Base-by-base conservation (phyloP, 106 monocot genomes). In the Allium sativum region DNA sequence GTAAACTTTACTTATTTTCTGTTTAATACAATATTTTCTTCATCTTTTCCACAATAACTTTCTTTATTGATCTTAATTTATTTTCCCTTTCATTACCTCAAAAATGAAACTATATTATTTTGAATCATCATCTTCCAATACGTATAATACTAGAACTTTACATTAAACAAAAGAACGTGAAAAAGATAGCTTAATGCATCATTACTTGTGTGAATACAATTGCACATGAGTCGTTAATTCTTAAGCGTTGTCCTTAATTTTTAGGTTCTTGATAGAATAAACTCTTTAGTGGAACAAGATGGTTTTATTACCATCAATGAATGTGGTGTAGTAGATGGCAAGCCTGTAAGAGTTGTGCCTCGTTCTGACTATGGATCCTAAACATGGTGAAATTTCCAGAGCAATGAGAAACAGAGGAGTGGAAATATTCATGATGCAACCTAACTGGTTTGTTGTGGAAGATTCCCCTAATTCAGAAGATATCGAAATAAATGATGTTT, bases 321-420 rank as follows among this genome's bases (percentile, higher is more conserved):
- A 70, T 80, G 91, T 76, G 98, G 98, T 10, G 77, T 92, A 58
- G 76, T 88, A 70, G 82, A 98, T 70, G 92, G 88, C 52, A 85
- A 79, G 43, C 85, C 91, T 61, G 44, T 98, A 18, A 50, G 81
- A 65, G 69, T 92, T 52, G 58, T 67, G 17, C 74, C 88, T 3
- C 98, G 92, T 69, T 70, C 76, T 98, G 15, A 85, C 98, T 59
- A 71, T 92, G 54, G 84, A 98, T 70, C 80, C 98, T 6, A 91
- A 64, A 55, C 76, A 80, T 81, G 98, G 98, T 52, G 98, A 98
- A 73, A 68, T 98, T 44, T 98, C 98, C 44, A 72, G 98, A 71
- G 98, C 98, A 58, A 92, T 98, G 98, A 66, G 98, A 56, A 98
- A 98, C 50, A 82, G 98, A 76, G 98, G 92, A 53, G 76, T 92